Percentiles rank a stretch among this genome's conserved stretches.
Conservation (phyloP, 1,139 yeast genomes). For the Wickerhamomyces sp. region DNA sequence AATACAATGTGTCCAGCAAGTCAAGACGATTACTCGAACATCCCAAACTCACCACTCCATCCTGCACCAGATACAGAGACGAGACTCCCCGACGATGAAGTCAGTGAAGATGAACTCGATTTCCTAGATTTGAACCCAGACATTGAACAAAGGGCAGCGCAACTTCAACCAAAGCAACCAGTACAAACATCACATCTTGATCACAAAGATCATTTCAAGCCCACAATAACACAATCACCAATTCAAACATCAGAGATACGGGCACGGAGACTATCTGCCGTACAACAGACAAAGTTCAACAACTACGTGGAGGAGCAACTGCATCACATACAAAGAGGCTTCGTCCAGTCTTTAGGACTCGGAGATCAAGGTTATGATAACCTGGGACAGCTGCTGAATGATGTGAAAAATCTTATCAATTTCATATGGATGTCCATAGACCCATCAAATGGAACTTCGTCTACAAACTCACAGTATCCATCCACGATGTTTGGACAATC, state of each 20-base stretch:
- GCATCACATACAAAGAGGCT: conserved; percentile 17
- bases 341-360: conserved; percentile 20
- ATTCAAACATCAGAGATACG: neutral
- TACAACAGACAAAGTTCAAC: conserved; percentile 20
- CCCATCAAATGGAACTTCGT: conserved; percentile 3
- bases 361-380: conserved; percentile 11
- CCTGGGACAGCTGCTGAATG: conserved; percentile 11
- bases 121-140: conserved; percentile 22
- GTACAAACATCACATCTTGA: conserved; percentile 3
- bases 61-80: conserved; percentile 20
- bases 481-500: conserved; percentile 20
- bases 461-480: conserved; percentile 1
- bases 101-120: conserved; percentile 13
- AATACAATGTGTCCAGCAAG: neutral
- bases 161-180: neutral
- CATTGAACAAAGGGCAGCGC: conserved; percentile 3
- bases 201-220: conserved; percentile 11
- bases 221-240: conserved; percentile 11
- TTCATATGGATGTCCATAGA: conserved; percentile 23
- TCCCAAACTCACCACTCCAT: conserved; percentile 21
- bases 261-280: conserved; percentile 9
- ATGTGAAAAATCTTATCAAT: conserved; percentile 11
- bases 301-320: conserved; percentile 19
- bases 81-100: conserved; percentile 5
- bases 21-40: conserved; percentile 11